Conservation (phyloP, 2,329 filamentous ascomycete genomes). For the Neurospora sp. region DNA sequence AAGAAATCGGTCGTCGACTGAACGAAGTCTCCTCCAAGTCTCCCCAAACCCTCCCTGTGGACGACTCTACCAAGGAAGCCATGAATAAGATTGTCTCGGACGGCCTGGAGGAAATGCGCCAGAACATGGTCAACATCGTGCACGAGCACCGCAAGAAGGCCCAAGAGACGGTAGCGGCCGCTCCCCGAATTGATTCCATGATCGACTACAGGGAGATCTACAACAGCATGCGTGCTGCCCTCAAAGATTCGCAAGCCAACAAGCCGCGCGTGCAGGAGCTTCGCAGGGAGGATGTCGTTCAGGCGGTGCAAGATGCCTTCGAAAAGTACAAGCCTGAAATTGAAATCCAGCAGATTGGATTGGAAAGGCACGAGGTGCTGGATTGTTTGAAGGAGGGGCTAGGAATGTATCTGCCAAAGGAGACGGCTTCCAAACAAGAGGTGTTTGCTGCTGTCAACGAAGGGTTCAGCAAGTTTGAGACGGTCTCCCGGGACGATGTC, state of each 20-base stretch:
- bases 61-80: constrained; percentile 53
- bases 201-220: constrained; percentile 81
- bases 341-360: constrained; percentile 77
- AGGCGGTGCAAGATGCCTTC: constrained; percentile 82
- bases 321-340: constrained; percentile 93
- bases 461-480: constrained; percentile 68
- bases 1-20: constrained; percentile 80
- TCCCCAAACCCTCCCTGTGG: constrained; percentile 31
- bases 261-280: constrained; percentile 40
- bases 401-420: constrained; percentile 55
- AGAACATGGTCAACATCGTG: constrained; percentile 73
- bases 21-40: constrained; percentile 50
- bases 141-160: constrained; percentile 59
- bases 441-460: constrained; percentile 79
- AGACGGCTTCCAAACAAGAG: constrained; percentile 68
- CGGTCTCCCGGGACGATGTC: constrained; percentile 71
- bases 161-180: neutral
- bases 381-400: constrained; percentile 80
- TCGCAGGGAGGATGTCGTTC: constrained; percentile 73
- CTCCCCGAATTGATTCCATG: constrained; percentile 28
- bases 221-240: constrained; percentile 68
- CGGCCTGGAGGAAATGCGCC: constrained; percentile 69
- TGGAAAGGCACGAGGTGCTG: constrained; percentile 84
- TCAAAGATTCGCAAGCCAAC: constrained; percentile 48
- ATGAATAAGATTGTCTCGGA: constrained; percentile 70